phyloP scores from a whole-genome alignment of 2,329 filamentous ascomycete species.

The Metarhizium brunneum region DNA sequence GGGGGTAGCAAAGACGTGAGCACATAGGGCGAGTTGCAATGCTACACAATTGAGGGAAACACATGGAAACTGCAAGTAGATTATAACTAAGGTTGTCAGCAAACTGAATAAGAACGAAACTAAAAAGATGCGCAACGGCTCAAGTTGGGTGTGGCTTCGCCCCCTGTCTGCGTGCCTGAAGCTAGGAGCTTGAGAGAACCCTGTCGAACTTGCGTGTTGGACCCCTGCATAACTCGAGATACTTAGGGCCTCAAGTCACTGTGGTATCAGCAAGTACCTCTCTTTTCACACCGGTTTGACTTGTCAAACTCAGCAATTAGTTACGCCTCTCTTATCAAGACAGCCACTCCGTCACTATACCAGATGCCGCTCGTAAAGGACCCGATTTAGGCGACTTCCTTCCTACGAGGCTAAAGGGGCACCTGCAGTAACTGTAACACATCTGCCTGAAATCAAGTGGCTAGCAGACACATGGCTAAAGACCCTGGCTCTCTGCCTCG shows the following conservation, averaged over 20 bases:
- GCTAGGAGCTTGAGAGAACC: no score
- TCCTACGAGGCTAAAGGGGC: not conserved
- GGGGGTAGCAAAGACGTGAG: not conserved
- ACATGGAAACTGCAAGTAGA: no score
- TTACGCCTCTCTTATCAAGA: not conserved
- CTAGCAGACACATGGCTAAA: not conserved
- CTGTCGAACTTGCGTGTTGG: not conserved
- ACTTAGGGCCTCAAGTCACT: not conserved
- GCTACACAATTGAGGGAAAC: no score
- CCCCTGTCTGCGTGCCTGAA: no score
- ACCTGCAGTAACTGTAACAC: not conserved
- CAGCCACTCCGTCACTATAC: not conserved
- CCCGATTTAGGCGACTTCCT: not conserved
- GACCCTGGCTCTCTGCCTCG: not conserved
- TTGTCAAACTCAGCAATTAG: not conserved
- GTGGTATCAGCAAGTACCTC: not conserved
- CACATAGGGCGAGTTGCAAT: not conserved
- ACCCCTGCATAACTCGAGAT: not conserved
- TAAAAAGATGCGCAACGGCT: no score
- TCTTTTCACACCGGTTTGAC: not conserved
- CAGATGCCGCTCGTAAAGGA: not conserved
- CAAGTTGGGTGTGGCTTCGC: no score
- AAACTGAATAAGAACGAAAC: no score
- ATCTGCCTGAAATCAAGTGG: not conserved
- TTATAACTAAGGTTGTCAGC: no score